These are phyloP conservation scores for Stereum hirsutum DNA, from an alignment of 1,284 basidiomycete genomes.

Conservation along the genomic window DNA sequence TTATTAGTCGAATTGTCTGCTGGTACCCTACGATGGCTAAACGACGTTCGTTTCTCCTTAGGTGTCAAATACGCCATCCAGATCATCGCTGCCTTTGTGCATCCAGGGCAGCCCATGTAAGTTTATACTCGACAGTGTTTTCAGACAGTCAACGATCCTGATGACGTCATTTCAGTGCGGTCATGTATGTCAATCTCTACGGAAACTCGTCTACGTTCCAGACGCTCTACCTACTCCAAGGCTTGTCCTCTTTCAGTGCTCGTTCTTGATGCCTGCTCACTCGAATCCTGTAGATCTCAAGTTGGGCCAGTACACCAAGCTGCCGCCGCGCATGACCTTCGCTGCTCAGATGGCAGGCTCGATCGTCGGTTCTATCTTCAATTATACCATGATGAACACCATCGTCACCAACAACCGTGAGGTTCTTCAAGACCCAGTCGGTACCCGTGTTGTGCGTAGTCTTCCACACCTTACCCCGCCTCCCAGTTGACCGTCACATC, in stretches of 20 bases:
- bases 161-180: conserved; percentile 24
- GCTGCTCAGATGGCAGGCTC: conserved; percentile 37
- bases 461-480: not conserved
- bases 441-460: conserved; percentile 30
- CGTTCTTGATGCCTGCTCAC: not conserved
- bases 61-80: conserved; percentile 46
- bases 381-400: conserved; percentile 46
- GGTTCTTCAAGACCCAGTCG: conserved; percentile 37
- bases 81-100: conserved; percentile 52
- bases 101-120: conserved; percentile 48
- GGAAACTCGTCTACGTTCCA: conserved; percentile 53
- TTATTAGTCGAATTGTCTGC: too few species aligned
- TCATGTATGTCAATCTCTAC: conserved; percentile 46
- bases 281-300: conserved; percentile 33
- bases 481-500: not conserved
- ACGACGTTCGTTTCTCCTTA: too few species aligned
- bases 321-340: conserved; percentile 39
- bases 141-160: not conserved
- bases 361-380: conserved; percentile 35
- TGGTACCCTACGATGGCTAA: too few species aligned
- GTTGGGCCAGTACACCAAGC: conserved; percentile 52
- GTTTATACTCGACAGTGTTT: conserved; percentile 10
- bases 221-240: conserved; percentile 48
- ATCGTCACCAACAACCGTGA: conserved; percentile 39
- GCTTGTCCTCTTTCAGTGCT: conserved; percentile 8